Percentiles rank a stretch among this genome's conserved stretches.
These are phyloP conservation scores for Hypomontagnella submonticulosa DNA, from an alignment of 495 filamentous ascomycete genomes.

Conservation along the genomic window DNA sequence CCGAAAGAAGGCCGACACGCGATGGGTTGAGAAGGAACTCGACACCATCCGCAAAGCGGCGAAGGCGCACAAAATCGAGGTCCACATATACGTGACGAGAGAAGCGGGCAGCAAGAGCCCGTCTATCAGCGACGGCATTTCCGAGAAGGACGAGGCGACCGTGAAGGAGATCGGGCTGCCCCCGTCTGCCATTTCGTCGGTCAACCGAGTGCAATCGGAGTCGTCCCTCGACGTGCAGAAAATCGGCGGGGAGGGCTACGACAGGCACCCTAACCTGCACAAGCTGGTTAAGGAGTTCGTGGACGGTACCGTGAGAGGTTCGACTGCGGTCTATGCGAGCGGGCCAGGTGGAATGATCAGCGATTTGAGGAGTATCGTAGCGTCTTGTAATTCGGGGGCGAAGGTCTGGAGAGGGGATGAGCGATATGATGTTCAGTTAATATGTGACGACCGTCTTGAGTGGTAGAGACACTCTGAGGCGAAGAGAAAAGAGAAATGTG, in stretches of 20 bases:
- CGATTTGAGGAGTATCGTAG: conserved; percentile 65
- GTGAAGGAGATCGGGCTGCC: conserved; percentile 18
- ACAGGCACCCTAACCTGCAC: conserved; percentile 50
- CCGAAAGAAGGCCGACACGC: conserved; percentile 61
- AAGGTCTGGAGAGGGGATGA: conserved; percentile 67
- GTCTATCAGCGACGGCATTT: conserved; percentile 43
- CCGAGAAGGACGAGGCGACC: conserved; percentile 28
- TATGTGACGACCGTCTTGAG: conserved; percentile 66
- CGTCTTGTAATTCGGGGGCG: conserved; percentile 58
- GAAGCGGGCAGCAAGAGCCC: conserved; percentile 46
- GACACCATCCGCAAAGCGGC: conserved; percentile 55
- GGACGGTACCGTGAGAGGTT: conserved; percentile 51
- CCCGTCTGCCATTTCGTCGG: conserved; percentile 22
- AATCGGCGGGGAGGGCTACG: conserved; percentile 37
- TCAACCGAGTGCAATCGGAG: conserved; percentile 29
- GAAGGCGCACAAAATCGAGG: conserved; percentile 52
- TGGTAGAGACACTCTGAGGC: conserved; percentile 42
- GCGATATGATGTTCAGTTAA: conserved; percentile 64
- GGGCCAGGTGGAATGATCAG: conserved; percentile 70
- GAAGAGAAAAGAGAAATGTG: conserved; percentile 19
- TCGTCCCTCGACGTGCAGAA: conserved; percentile 39
- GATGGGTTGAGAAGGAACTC: conserved; percentile 69
- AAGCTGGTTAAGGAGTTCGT: conserved; percentile 53
- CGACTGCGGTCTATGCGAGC: conserved; percentile 68
- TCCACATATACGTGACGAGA: conserved; percentile 69